A percentile compares a stretch with the other conserved stretches of the same genome.
Conservation (phyloP, 805 yeast species). For the Phaffomyces opuntiae region DNA sequence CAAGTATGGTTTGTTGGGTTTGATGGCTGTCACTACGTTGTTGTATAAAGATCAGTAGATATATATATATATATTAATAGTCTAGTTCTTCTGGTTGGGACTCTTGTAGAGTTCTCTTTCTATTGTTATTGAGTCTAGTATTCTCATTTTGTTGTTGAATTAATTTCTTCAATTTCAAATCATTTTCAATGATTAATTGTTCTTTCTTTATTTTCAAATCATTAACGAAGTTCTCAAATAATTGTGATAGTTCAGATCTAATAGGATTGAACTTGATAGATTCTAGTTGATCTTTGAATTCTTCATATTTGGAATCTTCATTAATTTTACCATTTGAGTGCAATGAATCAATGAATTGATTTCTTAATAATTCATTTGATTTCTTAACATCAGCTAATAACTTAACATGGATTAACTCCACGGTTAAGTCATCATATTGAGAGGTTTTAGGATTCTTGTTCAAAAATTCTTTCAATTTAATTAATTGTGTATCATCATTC, state of each 20-base stretch:
- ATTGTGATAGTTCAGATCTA: conserved; percentile 22
- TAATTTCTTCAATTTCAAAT: conserved; percentile 15
- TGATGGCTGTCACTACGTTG: conserved; percentile 65
- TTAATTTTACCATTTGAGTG: conserved; percentile 18
- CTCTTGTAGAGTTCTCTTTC: conserved; percentile 19
- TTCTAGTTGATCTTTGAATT: conserved; percentile 24
- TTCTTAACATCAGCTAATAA: conserved; percentile 19
- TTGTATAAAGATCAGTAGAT: conserved; percentile 42
- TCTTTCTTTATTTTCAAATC: conserved; percentile 21
- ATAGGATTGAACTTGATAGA: background rate
- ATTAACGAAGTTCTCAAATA: conserved; percentile 29
- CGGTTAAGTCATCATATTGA: conserved; percentile 23
- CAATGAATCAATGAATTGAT: conserved; percentile 15
- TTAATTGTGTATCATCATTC: conserved; percentile 13
- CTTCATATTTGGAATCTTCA: conserved; percentile 31
- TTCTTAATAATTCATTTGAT: conserved; percentile 14
- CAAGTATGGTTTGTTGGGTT: conserved; percentile 69
- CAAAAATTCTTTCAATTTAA: conserved; percentile 12
- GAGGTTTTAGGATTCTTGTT: conserved; percentile 19
- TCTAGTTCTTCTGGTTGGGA: conserved; percentile 26
- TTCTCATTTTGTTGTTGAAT: conserved; percentile 4
- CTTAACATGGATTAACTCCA: conserved; percentile 23
- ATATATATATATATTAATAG: conserved; percentile 16
- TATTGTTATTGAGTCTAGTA: background rate
- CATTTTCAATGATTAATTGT: conserved; percentile 17